Evolutionary conservation across 345 rosid genomes (phyloP).

Genomic region (Arabis alpina): DNA sequence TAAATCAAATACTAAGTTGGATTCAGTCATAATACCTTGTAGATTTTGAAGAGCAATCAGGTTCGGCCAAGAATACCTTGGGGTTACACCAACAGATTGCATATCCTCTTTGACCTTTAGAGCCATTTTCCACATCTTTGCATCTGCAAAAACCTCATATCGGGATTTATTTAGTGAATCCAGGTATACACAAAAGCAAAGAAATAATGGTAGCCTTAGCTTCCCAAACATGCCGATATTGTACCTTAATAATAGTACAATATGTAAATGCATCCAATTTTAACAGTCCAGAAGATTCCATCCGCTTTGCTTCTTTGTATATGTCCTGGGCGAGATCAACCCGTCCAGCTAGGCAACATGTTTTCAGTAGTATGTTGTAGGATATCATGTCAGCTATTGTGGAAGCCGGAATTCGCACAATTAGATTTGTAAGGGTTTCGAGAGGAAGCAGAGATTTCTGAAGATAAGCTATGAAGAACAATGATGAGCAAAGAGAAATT

Average conservation of each 20-base stretch:
- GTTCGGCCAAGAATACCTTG: too few species aligned
- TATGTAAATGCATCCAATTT: conserved; percentile 90
- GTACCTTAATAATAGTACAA: conserved; percentile 89
- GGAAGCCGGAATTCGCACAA: too few species aligned
- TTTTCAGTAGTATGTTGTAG: conserved; percentile 88
- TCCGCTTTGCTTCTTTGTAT: conserved; percentile 68
- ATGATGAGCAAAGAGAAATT: too few species aligned
- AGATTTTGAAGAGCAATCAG: too few species aligned
- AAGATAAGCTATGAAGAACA: too few species aligned
- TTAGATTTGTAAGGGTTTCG: too few species aligned
- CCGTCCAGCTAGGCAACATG: conserved; percentile 81
- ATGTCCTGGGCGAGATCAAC: conserved; percentile 86
- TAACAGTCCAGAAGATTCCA: conserved; percentile 65
- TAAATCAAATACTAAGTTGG: too few species aligned
- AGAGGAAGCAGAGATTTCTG: too few species aligned
- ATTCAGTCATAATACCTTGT: too few species aligned
- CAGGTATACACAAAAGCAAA: conserved; percentile 22
- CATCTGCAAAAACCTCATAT: conserved; percentile 83
- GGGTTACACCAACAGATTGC: conserved; percentile 72
- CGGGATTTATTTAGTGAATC: conserved; percentile 21
- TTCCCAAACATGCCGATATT: conserved; percentile 10
- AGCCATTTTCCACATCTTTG: conserved; percentile 90
- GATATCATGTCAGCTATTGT: conserved; percentile 83
- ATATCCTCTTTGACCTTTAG: conserved; percentile 81
- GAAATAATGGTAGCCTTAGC: background rate